A percentile compares a stretch with the other conserved stretches of the same genome.
Conservation (phyloP, 2,329 filamentous ascomycete species). For the Hortaea werneckii region DNA sequence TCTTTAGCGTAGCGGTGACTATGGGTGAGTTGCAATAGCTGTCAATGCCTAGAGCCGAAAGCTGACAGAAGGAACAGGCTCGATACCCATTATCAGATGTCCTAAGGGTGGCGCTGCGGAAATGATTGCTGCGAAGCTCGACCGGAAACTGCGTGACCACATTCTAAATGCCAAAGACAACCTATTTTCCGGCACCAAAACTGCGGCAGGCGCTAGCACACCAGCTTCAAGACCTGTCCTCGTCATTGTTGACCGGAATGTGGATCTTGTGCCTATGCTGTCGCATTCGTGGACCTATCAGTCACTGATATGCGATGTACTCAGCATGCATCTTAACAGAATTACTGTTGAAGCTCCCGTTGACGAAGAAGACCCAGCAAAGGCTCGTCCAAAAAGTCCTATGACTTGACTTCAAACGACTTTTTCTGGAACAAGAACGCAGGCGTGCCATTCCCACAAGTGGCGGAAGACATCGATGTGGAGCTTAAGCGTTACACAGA, state of each 20-base stretch:
- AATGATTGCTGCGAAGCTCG: conserved; percentile 85
- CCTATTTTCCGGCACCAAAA: conserved; percentile 63
- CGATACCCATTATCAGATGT: conserved; percentile 90
- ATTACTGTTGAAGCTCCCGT: conserved; percentile 81
- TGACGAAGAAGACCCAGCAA: conserved; percentile 69
- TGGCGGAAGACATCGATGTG: conserved; percentile 89
- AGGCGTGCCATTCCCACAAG: conserved; percentile 81
- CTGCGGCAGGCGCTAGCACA: conserved; percentile 48
- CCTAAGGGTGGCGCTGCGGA: conserved; percentile 89
- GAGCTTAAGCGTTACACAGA: conserved; percentile 93
- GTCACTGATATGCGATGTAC: conserved; percentile 69
- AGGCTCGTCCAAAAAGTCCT: conserved; percentile 73
- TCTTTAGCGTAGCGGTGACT: conserved; percentile 98
- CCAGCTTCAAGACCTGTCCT: conserved; percentile 76
- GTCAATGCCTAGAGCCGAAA: not conserved
- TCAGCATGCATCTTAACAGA: conserved; percentile 76
- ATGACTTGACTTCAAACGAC: conserved; percentile 80
- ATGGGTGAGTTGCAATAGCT: conserved; percentile 55
- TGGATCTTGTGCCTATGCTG: conserved; percentile 96
- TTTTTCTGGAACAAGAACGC: conserved; percentile 97
- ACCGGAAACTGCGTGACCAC: conserved; percentile 91
- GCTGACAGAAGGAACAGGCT: conserved; percentile 40
- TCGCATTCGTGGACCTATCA: conserved; percentile 92
- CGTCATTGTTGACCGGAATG: conserved; percentile 86
- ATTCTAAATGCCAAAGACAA: conserved; percentile 97